phyloP scores from a whole-genome alignment of 108 stramenopile genomes.

The Stephanodiscus triporus region DNA sequence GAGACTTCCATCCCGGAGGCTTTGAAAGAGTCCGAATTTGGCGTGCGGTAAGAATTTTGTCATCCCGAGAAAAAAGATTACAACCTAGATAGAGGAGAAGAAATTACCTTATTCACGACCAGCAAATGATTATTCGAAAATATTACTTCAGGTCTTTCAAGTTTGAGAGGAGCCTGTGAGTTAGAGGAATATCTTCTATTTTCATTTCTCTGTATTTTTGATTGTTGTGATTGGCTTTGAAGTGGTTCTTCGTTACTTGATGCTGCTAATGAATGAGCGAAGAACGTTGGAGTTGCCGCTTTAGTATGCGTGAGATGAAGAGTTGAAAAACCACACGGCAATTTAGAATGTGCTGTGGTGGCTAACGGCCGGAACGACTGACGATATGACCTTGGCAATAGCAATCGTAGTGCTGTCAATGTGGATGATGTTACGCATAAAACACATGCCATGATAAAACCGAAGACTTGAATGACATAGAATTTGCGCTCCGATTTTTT shows the following conservation, averaged over 20 bases:
- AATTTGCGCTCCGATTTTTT: background rate
- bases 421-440: conserved; percentile 1
- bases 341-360: background rate
- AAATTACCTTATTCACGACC: conserved; percentile 80
- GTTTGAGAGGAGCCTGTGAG: conserved; percentile 1
- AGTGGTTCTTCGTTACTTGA: conserved; percentile 8
- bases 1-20: conserved; percentile 85
- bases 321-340: background rate
- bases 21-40: no score
- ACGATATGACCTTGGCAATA: background rate
- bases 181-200: background rate
- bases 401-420: background rate
- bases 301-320: background rate
- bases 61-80: no score
- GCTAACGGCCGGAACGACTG: background rate
- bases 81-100: no score
- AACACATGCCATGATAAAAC: background rate
- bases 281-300: background rate
- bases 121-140: conserved; percentile 84
- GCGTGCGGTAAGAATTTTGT: no score
- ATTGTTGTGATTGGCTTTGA: background rate
- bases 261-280: background rate
- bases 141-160: conserved; percentile 51
- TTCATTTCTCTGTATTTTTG: background rate
- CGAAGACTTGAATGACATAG: background rate